phyloP scores from a whole-genome alignment of 495 filamentous ascomycete genomes.

The Penicillium salamii region DNA sequence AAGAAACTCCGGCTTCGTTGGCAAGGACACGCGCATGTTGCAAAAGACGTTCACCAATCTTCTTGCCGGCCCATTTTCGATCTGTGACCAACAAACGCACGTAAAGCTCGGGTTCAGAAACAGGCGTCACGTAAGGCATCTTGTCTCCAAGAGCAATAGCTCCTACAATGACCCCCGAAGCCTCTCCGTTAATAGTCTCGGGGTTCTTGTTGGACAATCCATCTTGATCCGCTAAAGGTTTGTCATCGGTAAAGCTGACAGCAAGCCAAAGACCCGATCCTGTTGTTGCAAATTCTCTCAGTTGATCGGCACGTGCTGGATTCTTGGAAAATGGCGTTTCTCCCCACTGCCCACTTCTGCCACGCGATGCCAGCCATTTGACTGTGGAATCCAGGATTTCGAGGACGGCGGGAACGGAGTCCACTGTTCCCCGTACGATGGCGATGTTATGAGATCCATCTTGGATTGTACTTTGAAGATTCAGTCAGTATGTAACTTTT shows the following conservation, averaged over 20 bases:
- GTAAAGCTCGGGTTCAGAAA: constrained; percentile 16
- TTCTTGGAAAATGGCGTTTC: constrained; percentile 12
- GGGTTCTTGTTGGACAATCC: background rate
- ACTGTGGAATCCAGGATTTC: constrained; percentile 12
- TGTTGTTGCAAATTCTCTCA: constrained; percentile 15
- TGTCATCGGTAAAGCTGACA: constrained; percentile 6
- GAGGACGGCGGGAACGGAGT: constrained; percentile 10
- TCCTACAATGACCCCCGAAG: constrained; percentile 4
- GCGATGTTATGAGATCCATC: background rate
- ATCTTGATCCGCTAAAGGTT: background rate
- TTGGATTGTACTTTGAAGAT: background rate
- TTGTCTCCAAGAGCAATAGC: constrained; percentile 13
- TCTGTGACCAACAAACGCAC: constrained; percentile 14
- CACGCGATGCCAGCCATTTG: constrained; percentile 11
- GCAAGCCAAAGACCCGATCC: constrained; percentile 15
- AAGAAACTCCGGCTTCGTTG: constrained; percentile 4
- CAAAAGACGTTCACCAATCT: constrained; percentile 14
- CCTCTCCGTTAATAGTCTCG: constrained; percentile 3
- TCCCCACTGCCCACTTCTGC: constrained; percentile 16
- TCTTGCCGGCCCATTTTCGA: constrained; percentile 8
- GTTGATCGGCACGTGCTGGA: constrained; percentile 6
- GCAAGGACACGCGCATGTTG: constrained; percentile 13
- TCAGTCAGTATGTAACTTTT: constrained; percentile 3
- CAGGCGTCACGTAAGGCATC: constrained; percentile 8
- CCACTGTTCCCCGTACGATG: constrained; percentile 14